Evolutionary conservation across 306 rosid species (phyloP).

Genomic region (Prunus salicina): DNA sequence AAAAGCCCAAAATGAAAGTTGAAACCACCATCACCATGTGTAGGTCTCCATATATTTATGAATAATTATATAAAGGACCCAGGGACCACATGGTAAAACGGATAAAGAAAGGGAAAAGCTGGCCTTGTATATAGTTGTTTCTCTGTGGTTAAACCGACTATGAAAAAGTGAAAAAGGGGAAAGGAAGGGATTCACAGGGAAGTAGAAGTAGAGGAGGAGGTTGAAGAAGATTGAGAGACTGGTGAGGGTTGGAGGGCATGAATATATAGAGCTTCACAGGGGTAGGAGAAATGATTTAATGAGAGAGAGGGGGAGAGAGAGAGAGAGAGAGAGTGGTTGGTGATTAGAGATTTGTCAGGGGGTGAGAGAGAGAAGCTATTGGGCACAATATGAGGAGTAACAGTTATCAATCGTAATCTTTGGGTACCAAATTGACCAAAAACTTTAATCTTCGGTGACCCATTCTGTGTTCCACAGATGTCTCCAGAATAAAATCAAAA

Average conservation of each 20-base stretch:
- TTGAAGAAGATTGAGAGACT: constrained; percentile 18
- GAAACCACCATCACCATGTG: neutral
- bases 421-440: constrained; percentile 58
- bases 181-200: neutral
- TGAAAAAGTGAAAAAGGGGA: neutral
- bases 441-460: constrained; percentile 43
- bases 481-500: constrained; percentile 31
- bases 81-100: constrained; percentile 20
- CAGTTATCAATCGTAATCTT: constrained; percentile 73
- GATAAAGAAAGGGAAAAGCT: neutral
- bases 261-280: constrained; percentile 30
- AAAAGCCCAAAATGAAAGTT: neutral
- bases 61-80: constrained; percentile 1
- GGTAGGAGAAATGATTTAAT: constrained; percentile 18
- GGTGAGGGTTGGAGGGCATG: constrained; percentile 22
- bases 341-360: constrained; percentile 33
- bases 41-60: neutral
- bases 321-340: constrained; percentile 31
- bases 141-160: constrained; percentile 9
- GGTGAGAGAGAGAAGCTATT: constrained; percentile 22
- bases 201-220: neutral
- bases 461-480: constrained; percentile 37
- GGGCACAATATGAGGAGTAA: constrained; percentile 9
- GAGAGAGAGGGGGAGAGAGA: constrained; percentile 1
- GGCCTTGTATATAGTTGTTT: too few species aligned